Evolutionary conservation across 495 filamentous ascomycete species (phyloP).

Genomic region (Penicillium antarcticum): DNA sequence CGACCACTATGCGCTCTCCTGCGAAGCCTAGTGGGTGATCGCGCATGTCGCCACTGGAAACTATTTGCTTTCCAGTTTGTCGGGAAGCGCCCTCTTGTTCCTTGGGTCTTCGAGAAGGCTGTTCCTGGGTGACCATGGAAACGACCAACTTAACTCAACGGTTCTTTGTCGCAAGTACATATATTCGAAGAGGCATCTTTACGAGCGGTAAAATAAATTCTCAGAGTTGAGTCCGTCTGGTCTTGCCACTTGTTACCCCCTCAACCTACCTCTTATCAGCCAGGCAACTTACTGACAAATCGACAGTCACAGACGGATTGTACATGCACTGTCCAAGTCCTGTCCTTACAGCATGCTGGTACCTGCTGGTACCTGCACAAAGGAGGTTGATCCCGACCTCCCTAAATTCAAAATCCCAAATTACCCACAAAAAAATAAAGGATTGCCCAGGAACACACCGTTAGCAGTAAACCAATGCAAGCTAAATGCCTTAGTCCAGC

Average conservation of each 20-base stretch:
- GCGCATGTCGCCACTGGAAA: slow-evolving; percentile 14
- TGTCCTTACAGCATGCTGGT: no score
- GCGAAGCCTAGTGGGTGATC: slow-evolving; percentile 3
- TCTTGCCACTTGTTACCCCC: slow-evolving; percentile 2
- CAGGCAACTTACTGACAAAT: not conserved
- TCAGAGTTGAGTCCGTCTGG: not conserved
- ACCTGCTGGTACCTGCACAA: no score
- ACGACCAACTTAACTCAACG: slow-evolving; percentile 6
- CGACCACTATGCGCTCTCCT: not conserved
- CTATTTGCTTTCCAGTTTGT: slow-evolving; percentile 21
- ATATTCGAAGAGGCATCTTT: no score
- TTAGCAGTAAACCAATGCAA: not conserved
- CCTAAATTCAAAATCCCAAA: no score
- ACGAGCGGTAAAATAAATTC: not conserved
- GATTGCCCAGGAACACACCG: not conserved
- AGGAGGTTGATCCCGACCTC: no score
- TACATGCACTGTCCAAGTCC: no score
- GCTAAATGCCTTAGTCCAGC: not conserved
- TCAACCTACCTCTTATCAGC: not conserved
- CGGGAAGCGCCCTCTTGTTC: slow-evolving; percentile 19
- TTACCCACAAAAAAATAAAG: no score
- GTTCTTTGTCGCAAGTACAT: not conserved
- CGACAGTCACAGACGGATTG: no score
- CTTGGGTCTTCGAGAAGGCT: slow-evolving; percentile 23
- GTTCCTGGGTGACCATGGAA: slow-evolving; percentile 3